Evolutionary conservation across 2,329 filamentous ascomycete genomes (phyloP).

Genomic region (Sporothrix dimorphospora): DNA sequence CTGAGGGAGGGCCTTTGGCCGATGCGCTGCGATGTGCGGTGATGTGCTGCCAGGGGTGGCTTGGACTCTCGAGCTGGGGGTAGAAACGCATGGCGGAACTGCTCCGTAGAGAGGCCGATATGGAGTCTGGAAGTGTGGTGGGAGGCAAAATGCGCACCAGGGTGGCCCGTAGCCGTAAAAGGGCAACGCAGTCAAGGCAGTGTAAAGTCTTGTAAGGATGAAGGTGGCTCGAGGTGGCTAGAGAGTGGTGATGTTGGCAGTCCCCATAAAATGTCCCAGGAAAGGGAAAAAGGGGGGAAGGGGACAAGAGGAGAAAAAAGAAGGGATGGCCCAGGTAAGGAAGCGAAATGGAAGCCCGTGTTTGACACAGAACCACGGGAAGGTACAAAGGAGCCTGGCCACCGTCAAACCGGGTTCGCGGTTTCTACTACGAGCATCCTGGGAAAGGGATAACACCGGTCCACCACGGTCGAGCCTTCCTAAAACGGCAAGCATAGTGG

Average conservation of each 20-base stretch:
- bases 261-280: not conserved
- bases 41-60: conserved; percentile 16
- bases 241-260: not conserved
- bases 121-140: not conserved
- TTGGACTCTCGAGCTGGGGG: not conserved
- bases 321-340: not conserved
- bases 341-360: conserved; percentile 19
- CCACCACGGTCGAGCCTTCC: conserved; percentile 3
- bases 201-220: not conserved
- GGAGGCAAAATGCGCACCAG: not conserved
- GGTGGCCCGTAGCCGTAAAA: not conserved
- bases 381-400: not conserved
- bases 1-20: not conserved
- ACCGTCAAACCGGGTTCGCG: conserved; percentile 10
- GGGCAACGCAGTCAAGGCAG: no score
- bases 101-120: conserved; percentile 8
- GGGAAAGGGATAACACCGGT: not conserved
- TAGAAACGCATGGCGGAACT: not conserved
- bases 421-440: not conserved
- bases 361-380: conserved; percentile 8
- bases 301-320: not conserved
- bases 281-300: not conserved
- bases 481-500: not conserved
- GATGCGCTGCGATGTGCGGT: not conserved
- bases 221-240: not conserved